These are phyloP conservation scores for Tetracladium marchalianum DNA, from an alignment of 495 filamentous ascomycete genomes.

Conservation along the genomic window DNA sequence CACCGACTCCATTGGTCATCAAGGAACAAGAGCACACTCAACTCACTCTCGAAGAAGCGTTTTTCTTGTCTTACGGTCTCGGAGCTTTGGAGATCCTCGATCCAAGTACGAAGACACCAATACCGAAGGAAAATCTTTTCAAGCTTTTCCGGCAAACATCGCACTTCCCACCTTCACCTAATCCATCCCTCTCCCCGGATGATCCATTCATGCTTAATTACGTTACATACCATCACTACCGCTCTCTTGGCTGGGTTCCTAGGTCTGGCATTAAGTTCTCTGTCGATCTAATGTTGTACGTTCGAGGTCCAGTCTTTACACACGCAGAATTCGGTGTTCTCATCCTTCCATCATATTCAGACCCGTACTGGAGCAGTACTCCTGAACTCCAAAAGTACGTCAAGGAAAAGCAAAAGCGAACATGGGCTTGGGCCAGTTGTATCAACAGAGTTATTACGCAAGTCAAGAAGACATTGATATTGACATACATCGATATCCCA, in stretches of 20 bases:
- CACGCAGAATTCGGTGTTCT: conserved; percentile 89
- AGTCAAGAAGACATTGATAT: conserved; percentile 77
- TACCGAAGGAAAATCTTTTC: conserved; percentile 46
- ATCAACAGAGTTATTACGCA: conserved; percentile 85
- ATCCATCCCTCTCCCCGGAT: conserved; percentile 43
- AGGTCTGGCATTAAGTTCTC: conserved; percentile 91
- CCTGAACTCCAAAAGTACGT: conserved; percentile 16
- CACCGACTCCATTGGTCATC: conserved; percentile 24
- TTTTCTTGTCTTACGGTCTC: conserved; percentile 79
- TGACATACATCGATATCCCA: conserved; percentile 88
- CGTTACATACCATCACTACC: conserved; percentile 90
- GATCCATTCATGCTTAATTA: conserved; percentile 83
- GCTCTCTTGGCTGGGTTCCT: conserved; percentile 92
- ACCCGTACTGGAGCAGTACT: conserved; percentile 56
- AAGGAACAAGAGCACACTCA: conserved; percentile 85
- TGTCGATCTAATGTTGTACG: conserved; percentile 87
- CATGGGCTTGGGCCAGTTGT: conserved; percentile 89
- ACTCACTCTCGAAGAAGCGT: conserved; percentile 79
- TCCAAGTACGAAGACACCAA: conserved; percentile 35
- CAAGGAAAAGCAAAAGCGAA: conserved; percentile 37
- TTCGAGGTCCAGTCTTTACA: conserved; percentile 86
- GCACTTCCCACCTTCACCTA: conserved; percentile 45
- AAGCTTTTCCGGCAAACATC: conserved; percentile 56
- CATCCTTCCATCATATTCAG: conserved; percentile 70
- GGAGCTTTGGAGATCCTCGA: conserved; percentile 64